Evolutionary conservation across 2,329 filamentous ascomycete species (phyloP).

Genomic region (Tympanopsis confertula): DNA sequence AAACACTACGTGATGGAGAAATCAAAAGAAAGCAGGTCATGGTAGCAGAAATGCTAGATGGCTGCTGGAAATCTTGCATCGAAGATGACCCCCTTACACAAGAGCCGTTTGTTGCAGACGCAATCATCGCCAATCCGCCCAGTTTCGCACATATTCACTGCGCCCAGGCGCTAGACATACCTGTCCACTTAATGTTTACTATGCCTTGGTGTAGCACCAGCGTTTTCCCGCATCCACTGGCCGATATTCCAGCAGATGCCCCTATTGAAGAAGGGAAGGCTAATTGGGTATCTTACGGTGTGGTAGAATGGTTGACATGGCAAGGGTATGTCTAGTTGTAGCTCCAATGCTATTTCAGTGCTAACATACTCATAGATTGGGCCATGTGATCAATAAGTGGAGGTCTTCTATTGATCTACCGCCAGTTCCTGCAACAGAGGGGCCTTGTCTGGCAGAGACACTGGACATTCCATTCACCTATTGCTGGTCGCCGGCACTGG

Average conservation of each 20-base stretch:
- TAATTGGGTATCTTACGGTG: conserved; percentile 31
- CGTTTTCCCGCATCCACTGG: conserved; percentile 34
- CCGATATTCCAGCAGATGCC: conserved; percentile 25
- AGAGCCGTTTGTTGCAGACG: conserved; percentile 12
- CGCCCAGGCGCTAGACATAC: conserved; percentile 45
- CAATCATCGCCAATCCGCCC: conserved; percentile 13
- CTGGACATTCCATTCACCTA: conserved; percentile 15
- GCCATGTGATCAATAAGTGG: conserved; percentile 31
- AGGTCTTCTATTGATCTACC: conserved; percentile 26
- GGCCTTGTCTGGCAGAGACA: conserved; percentile 18
- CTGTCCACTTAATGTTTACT: conserved; percentile 59
- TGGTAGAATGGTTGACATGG: conserved; percentile 37
- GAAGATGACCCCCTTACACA: conserved; percentile 12
- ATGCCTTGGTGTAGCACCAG: conserved; percentile 36
- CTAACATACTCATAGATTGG: conserved; percentile 14
- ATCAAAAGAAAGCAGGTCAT: conserved; percentile 21
- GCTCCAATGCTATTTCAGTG: neutral
- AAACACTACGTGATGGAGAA: conserved; percentile 22
- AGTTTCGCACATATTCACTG: conserved; percentile 13
- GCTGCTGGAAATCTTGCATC: conserved; percentile 22
- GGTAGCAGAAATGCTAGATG: conserved; percentile 21
- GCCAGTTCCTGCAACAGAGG: conserved; percentile 19
- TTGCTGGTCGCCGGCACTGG: conserved; percentile 20
- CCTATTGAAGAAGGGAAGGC: no score
- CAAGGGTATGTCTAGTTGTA: conserved; percentile 21